These are phyloP conservation scores for Eucalyptus curtisii DNA, from an alignment of 345 rosid genomes.

Conservation along the genomic window DNA sequence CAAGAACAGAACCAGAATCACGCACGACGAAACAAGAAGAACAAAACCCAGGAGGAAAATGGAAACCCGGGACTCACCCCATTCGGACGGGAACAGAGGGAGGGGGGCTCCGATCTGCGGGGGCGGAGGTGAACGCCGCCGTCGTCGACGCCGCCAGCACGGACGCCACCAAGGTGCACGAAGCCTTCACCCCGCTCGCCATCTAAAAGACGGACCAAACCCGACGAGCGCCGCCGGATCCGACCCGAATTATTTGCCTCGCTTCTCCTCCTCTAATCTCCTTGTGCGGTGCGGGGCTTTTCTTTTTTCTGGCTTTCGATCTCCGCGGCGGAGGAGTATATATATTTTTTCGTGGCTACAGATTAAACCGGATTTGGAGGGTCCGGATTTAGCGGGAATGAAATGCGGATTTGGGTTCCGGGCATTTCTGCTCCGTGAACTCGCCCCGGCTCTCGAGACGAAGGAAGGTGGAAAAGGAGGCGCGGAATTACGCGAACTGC, in stretches of 20 bases:
- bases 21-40: not conserved
- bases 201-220: not conserved
- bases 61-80: not conserved
- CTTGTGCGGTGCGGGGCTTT: not conserved
- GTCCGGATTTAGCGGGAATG: not conserved
- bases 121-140: slow-evolving; percentile 14
- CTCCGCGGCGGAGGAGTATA: not conserved
- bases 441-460: not conserved
- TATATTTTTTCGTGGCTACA: not conserved
- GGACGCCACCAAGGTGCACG: slow-evolving; percentile 13
- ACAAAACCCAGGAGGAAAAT: not conserved
- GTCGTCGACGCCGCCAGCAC: slow-evolving; percentile 24
- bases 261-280: not conserved
- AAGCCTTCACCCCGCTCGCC: slow-evolving; percentile 17
- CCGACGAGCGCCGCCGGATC: slow-evolving; percentile 35
- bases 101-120: not conserved
- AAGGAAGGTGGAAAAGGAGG: not conserved
- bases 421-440: not conserved
- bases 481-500: not conserved
- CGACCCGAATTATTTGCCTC: not conserved
- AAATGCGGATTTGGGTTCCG: not conserved
- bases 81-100: not conserved
- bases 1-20: not conserved
- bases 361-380: not conserved
- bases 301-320: too few species aligned